Percentiles rank a stretch among this genome's conserved stretches.
phyloP scores from a whole-genome alignment of 2,329 filamentous ascomycete species.

The Cladophialophora immunda region DNA sequence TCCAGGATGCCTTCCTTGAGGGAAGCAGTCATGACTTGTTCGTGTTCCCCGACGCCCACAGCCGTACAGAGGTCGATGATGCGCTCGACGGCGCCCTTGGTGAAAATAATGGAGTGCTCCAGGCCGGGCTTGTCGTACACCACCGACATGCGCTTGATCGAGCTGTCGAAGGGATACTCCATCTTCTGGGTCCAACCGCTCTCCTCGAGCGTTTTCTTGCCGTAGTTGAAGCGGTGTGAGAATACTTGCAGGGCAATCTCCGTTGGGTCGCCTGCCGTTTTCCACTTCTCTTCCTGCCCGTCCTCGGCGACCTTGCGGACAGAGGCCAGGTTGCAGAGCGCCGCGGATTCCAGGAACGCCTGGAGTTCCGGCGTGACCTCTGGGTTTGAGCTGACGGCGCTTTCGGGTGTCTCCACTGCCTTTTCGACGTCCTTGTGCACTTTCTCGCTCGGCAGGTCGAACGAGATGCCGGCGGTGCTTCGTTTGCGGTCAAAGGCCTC shows the following conservation, averaged over 20 bases:
- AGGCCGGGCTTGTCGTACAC: conserved; percentile 56
- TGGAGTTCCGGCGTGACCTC: conserved; percentile 58
- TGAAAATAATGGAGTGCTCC: conserved; percentile 57
- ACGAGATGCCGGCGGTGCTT: conserved; percentile 67
- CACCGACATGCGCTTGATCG: conserved; percentile 73
- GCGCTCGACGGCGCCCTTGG: conserved; percentile 70
- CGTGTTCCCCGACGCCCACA: conserved; percentile 14
- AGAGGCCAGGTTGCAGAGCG: conserved; percentile 64
- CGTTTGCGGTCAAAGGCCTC: conserved; percentile 66
- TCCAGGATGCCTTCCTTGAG: conserved; percentile 57
- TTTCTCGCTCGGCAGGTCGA: conserved; percentile 67
- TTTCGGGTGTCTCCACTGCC: conserved; percentile 38
- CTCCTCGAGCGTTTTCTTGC: conserved; percentile 54
- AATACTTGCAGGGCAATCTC: conserved; percentile 75
- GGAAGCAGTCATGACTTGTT: conserved; percentile 51
- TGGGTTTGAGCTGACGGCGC: conserved; percentile 41
- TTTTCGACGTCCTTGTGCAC: conserved; percentile 44
- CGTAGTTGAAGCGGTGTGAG: conserved; percentile 65
- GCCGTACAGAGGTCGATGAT: conserved; percentile 65
- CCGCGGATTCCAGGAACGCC: conserved; percentile 62
- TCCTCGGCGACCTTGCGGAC: conserved; percentile 55
- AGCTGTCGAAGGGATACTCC: conserved; percentile 72
- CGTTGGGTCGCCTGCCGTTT: conserved; percentile 69
- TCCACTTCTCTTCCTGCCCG: conserved; percentile 55
- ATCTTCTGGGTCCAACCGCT: conserved; percentile 62